Percentiles rank a stretch among this genome's conserved stretches.
These are phyloP conservation scores for Dictyophora rubrovolvata DNA, from an alignment of 768 basidiomycete species.

Conservation along the genomic window DNA sequence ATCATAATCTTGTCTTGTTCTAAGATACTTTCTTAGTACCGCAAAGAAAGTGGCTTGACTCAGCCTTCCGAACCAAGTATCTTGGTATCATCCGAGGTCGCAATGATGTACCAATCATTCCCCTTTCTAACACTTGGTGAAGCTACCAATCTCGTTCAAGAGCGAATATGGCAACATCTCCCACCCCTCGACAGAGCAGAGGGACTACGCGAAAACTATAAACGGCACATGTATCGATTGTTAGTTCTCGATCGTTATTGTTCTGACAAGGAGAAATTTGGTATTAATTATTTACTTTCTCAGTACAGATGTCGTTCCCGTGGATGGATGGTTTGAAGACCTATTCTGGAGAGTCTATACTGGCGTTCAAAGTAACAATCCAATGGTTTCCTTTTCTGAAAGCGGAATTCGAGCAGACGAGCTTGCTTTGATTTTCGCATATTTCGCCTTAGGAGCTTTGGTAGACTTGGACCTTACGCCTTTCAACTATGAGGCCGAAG, in stretches of 20 bases:
- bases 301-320: slow-evolving; percentile 4
- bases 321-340: slow-evolving; percentile 7
- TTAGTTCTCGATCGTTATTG: neutral
- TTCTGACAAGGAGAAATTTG: neutral
- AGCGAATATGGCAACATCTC: slow-evolving; percentile 7
- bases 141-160: slow-evolving; percentile 7
- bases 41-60: neutral
- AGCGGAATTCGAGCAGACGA: slow-evolving; percentile 24
- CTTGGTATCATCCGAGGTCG: slow-evolving; percentile 6
- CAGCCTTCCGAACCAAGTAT: slow-evolving; percentile 1
- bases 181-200: slow-evolving; percentile 7
- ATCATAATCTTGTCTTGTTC: neutral
- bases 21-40: neutral
- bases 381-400: slow-evolving; percentile 2
- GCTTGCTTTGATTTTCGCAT: slow-evolving; percentile 45
- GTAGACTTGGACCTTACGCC: slow-evolving; percentile 51
- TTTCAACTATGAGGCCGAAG: slow-evolving; percentile 49
- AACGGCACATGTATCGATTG: slow-evolving; percentile 1
- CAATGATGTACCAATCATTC: slow-evolving; percentile 9
- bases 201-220: slow-evolving; percentile 2
- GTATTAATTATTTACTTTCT: neutral
- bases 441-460: slow-evolving; percentile 46
- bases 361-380: neutral
- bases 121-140: slow-evolving; percentile 6
- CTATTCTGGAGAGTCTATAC: slow-evolving; percentile 2